Evolutionary conservation across 352 stramenopile genomes (phyloP).

Genomic region (Phytophthora megakarya): DNA sequence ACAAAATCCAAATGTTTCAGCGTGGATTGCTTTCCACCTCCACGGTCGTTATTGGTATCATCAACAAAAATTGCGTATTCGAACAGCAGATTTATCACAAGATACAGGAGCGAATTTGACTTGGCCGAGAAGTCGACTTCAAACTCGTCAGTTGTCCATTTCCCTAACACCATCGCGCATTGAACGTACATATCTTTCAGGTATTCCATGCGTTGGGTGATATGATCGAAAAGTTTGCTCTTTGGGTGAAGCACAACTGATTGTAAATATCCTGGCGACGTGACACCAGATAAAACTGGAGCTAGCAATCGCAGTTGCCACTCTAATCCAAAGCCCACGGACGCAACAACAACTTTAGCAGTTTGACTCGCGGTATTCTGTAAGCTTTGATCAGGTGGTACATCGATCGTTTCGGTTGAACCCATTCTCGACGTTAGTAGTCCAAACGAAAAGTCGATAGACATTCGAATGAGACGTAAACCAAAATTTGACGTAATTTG

Average conservation of each 20-base stretch:
- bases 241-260: conserved; percentile 54
- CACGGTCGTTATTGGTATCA: conserved; percentile 21
- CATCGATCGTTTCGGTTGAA: conserved; percentile 7
- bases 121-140: conserved; percentile 48
- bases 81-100: conserved; percentile 53
- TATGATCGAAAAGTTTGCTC: conserved; percentile 40
- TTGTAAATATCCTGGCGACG: conserved; percentile 30
- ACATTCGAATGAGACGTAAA: conserved; percentile 49
- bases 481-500: conserved; percentile 35
- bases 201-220: conserved; percentile 34
- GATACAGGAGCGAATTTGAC: conserved; percentile 37
- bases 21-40: conserved; percentile 4
- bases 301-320: conserved; percentile 58
- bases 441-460: conserved; percentile 63
- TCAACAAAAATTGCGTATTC: conserved; percentile 44
- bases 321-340: conserved; percentile 39
- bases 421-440: conserved; percentile 22
- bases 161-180: conserved; percentile 32
- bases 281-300: conserved; percentile 32
- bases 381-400: conserved; percentile 1
- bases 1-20: conserved; percentile 21
- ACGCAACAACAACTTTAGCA: conserved; percentile 18
- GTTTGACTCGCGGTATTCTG: neutral
- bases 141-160: conserved; percentile 28
- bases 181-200: conserved; percentile 26